Conservation (phyloP, 2,329 filamentous ascomycete species). For the Zopfia rhizophila region DNA sequence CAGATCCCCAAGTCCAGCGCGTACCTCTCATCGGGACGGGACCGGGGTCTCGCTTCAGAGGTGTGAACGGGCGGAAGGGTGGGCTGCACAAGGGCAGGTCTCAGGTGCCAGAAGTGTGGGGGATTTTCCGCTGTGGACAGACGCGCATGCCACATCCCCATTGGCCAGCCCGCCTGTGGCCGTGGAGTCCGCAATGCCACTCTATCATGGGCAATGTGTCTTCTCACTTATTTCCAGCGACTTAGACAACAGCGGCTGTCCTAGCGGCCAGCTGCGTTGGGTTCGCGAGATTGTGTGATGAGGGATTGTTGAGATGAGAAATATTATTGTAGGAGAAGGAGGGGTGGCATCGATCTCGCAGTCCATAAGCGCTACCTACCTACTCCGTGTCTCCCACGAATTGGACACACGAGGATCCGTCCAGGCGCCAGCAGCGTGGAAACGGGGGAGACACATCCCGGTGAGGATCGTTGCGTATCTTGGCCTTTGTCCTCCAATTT, state of each 20-base stretch:
- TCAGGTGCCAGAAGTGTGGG: slow-evolving; percentile 36
- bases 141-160: slow-evolving; percentile 36
- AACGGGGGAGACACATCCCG: slow-evolving; percentile 19
- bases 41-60: slow-evolving; percentile 34
- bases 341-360: slow-evolving; percentile 19
- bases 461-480: slow-evolving; percentile 19
- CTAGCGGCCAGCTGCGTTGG: slow-evolving; percentile 5
- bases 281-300: neutral
- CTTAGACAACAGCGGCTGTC: slow-evolving; percentile 2
- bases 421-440: slow-evolving; percentile 23
- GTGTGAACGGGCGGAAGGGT: slow-evolving; percentile 40
- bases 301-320: neutral
- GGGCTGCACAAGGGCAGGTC: slow-evolving; percentile 47
- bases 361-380: slow-evolving; percentile 2
- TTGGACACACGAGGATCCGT: slow-evolving; percentile 16
- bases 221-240: slow-evolving; percentile 28
- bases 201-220: slow-evolving; percentile 18
- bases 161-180: slow-evolving; percentile 30
- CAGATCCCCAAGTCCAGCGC: slow-evolving; percentile 29
- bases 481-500: slow-evolving; percentile 5
- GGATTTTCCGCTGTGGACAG: slow-evolving; percentile 30
- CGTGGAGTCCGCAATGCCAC: slow-evolving; percentile 16
- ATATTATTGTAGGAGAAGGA: slow-evolving; percentile 7
- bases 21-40: slow-evolving; percentile 35
- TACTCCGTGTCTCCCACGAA: slow-evolving; percentile 14